Conservation (phyloP, 2,329 filamentous ascomycete species). For the Botrytis squamosa region DNA sequence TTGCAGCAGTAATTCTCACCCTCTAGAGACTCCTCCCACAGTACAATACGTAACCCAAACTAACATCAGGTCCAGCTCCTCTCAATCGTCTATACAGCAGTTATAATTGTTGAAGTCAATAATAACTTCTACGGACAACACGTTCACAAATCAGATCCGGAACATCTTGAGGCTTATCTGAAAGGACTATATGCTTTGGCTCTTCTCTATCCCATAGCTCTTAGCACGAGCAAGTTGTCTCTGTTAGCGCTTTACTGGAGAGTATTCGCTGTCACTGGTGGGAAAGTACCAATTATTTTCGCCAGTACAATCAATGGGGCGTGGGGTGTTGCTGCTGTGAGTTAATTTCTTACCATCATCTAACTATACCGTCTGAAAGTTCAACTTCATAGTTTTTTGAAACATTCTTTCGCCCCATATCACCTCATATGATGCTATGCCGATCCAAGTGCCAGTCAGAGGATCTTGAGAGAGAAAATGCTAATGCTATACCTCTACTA, state of each 20-base stretch:
- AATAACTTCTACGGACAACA: slow-evolving; percentile 11
- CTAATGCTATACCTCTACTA: not conserved
- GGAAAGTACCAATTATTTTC: not conserved
- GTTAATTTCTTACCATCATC: not conserved
- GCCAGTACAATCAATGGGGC: not conserved
- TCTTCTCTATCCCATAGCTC: not conserved
- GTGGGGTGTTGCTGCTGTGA: slow-evolving; percentile 14
- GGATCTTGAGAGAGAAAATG: not conserved
- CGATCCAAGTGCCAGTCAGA: not conserved
- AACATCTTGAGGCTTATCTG: slow-evolving; percentile 6
- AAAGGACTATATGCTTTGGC: slow-evolving; percentile 2
- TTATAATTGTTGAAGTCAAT: slow-evolving; percentile 2
- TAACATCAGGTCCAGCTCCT: not conserved
- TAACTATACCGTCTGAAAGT: not conserved
- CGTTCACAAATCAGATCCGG: slow-evolving; percentile 4
- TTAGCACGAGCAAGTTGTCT: slow-evolving; percentile 11
- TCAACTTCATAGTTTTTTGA: not conserved
- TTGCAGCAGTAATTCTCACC: slow-evolving; percentile 8
- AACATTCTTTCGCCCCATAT: not conserved
- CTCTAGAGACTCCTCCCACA: not conserved
- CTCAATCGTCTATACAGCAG: slow-evolving; percentile 1
- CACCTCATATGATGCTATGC: not conserved
- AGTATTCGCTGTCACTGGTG: not conserved
- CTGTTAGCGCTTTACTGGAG: slow-evolving; percentile 16
- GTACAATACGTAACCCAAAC: not conserved